Evolutionary conservation across 768 basidiomycete genomes (phyloP).

Genomic region (Russula griseocarnosa): DNA sequence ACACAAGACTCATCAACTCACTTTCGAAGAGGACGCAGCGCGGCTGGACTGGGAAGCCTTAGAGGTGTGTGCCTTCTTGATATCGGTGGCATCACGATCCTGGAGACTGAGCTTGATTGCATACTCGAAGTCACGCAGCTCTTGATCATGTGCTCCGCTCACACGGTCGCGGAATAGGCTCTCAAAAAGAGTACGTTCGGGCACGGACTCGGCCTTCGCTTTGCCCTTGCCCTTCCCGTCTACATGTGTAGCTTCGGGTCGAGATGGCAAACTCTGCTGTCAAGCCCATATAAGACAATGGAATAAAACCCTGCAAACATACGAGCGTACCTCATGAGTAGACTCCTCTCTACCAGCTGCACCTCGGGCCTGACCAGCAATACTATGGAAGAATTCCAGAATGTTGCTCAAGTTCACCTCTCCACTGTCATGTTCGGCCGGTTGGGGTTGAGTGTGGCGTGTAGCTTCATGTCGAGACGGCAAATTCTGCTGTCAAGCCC

Average conservation of each 20-base stretch:
- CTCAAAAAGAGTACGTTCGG: not conserved
- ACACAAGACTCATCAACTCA: not conserved
- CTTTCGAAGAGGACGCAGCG: conserved; percentile 12
- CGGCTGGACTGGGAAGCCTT: not conserved
- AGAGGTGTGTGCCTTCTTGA: not conserved
- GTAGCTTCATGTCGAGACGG: not conserved
- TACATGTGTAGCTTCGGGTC: not conserved
- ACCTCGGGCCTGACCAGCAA: not conserved
- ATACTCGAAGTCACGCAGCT: conserved; percentile 4
- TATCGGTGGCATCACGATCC: conserved; percentile 9
- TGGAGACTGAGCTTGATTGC: conserved; percentile 23
- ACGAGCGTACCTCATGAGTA: conserved; percentile 1
- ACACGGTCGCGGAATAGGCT: not conserved
- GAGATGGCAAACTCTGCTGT: not conserved
- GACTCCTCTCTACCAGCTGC: not conserved
- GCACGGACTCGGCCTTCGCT: not conserved
- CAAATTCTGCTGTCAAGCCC: not conserved
- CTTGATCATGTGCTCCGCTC: conserved; percentile 6
- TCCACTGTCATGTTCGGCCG: not conserved
- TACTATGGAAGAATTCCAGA: conserved; percentile 5
- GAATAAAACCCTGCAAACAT: no score
- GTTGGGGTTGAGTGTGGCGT: not conserved
- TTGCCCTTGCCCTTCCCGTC: conserved; percentile 8
- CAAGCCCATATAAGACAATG: not conserved
- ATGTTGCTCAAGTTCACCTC: not conserved